Percentiles rank a stretch among this genome's conserved stretches.
These are phyloP conservation scores for Fusarium irregulare DNA, from an alignment of 2,329 filamentous ascomycete genomes.

Conservation along the genomic window DNA sequence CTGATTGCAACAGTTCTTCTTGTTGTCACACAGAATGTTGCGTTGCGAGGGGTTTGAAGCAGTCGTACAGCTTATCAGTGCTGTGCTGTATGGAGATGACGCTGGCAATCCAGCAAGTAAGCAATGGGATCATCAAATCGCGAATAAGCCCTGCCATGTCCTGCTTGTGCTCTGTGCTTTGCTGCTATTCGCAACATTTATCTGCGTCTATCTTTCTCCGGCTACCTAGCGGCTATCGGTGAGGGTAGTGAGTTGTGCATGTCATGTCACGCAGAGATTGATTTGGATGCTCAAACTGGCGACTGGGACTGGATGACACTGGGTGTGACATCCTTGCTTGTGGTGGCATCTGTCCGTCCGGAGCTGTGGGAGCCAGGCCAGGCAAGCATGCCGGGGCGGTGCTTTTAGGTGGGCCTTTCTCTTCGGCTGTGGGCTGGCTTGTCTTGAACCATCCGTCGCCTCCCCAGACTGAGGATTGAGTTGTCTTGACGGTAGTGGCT, in stretches of 20 bases:
- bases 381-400: slow-evolving; percentile 42
- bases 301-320: slow-evolving; percentile 26
- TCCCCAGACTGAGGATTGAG: slow-evolving; percentile 28
- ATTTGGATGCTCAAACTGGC: slow-evolving; percentile 26
- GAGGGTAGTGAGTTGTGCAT: slow-evolving; percentile 40
- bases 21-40: slow-evolving; percentile 16
- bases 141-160: neutral
- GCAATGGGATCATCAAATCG: slow-evolving; percentile 16
- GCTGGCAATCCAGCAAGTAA: slow-evolving; percentile 31
- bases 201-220: slow-evolving; percentile 19
- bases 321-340: slow-evolving; percentile 37
- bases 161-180: slow-evolving; percentile 5
- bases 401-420: slow-evolving; percentile 41
- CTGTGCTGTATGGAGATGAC: slow-evolving; percentile 41
- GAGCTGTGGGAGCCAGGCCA: slow-evolving; percentile 38
- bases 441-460: slow-evolving; percentile 37
- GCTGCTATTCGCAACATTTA: slow-evolving; percentile 3
- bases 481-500: slow-evolving; percentile 7
- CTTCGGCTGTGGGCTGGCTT: slow-evolving; percentile 26
- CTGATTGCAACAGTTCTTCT: slow-evolving; percentile 15
- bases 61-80: slow-evolving; percentile 26
- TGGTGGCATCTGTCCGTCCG: slow-evolving; percentile 43
- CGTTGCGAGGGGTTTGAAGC: slow-evolving; percentile 26
- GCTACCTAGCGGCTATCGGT: slow-evolving; percentile 31
- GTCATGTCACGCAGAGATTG: slow-evolving; percentile 44